These are phyloP conservation scores for Viola odorata DNA, from an alignment of 345 rosid genomes.

Conservation along the genomic window DNA sequence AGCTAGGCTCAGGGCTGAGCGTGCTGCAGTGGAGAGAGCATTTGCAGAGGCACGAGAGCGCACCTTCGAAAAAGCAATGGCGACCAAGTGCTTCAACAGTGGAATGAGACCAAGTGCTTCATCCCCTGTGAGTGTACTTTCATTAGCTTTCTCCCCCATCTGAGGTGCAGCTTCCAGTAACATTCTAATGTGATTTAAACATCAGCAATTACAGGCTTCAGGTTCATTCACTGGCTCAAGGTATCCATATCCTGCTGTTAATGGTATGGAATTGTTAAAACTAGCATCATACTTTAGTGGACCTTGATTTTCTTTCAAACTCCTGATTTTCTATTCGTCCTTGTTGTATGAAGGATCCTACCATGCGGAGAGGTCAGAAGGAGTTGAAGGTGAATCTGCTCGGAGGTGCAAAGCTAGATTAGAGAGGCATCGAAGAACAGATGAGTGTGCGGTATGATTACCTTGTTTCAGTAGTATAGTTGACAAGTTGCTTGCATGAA, in stretches of 20 bases:
- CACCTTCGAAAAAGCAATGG: constrained; percentile 51
- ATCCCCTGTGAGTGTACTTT: constrained; percentile 35
- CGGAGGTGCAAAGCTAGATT: constrained; percentile 91
- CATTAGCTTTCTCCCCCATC: constrained; percentile 2
- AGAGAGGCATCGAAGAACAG: constrained; percentile 84
- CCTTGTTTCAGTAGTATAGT: no score
- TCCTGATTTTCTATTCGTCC: neutral
- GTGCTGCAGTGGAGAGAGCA: constrained; percentile 91
- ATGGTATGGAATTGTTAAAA: no score
- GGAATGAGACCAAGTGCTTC: constrained; percentile 42
- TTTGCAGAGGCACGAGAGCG: constrained; percentile 90
- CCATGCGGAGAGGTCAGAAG: constrained; percentile 32
- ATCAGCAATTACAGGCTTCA: constrained; percentile 48
- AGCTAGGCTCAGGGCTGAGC: constrained; percentile 73
- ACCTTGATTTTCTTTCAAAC: neutral
- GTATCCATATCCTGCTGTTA: constrained; percentile 41
- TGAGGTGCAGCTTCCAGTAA: neutral
- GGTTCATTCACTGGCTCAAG: constrained; percentile 42
- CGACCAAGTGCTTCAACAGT: constrained; percentile 52
- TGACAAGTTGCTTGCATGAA: neutral
- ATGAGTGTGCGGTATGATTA: constrained; percentile 75
- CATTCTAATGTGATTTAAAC: constrained; percentile 15
- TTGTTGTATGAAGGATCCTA: constrained; percentile 25
- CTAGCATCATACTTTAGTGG: constrained; percentile 13
- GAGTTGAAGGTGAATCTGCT: constrained; percentile 80